Percentiles rank a stretch among this genome's conserved stretches.
phyloP scores from a whole-genome alignment of 495 filamentous ascomycete species.

The Trichocladium uniseriatum region DNA sequence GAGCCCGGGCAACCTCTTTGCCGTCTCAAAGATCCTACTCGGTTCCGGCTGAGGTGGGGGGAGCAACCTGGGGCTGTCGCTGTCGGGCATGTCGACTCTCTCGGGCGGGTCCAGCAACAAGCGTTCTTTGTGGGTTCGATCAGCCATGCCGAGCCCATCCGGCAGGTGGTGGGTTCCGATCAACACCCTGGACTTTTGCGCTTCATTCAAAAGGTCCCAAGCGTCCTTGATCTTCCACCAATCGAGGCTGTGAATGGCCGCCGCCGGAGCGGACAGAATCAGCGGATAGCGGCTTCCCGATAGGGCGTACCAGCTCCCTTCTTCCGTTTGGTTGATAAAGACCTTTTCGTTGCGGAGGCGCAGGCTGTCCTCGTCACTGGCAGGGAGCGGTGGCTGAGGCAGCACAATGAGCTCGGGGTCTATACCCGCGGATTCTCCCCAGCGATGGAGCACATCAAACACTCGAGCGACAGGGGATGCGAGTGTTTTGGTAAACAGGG shows the following conservation, averaged over 20 bases:
- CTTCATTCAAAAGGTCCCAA: constrained; percentile 26
- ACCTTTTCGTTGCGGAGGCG: constrained; percentile 56
- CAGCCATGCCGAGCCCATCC: constrained; percentile 3
- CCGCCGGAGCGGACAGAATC: constrained; percentile 61
- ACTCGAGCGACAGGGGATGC: constrained; percentile 78
- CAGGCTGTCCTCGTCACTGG: constrained; percentile 43
- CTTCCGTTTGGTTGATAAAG: constrained; percentile 78
- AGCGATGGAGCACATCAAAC: constrained; percentile 77
- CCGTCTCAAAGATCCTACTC: constrained; percentile 25
- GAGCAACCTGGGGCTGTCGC: neutral
- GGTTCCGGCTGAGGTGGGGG: constrained; percentile 14
- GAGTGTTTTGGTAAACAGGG: constrained; percentile 53
- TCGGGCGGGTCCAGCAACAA: constrained; percentile 4
- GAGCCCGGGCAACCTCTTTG: constrained; percentile 29
- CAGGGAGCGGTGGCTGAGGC: constrained; percentile 71
- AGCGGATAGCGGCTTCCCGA: constrained; percentile 82
- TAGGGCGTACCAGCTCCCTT: constrained; percentile 87
- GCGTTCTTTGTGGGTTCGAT: neutral
- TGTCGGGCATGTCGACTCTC: neutral
- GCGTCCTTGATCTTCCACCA: constrained; percentile 33
- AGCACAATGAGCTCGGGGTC: constrained; percentile 63
- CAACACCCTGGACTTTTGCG: constrained; percentile 31
- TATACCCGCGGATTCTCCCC: constrained; percentile 46
- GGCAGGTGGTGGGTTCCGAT: constrained; percentile 42
- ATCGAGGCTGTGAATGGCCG: constrained; percentile 55